Base-by-base conservation (phyloP, 1,284 basidiomycete genomes). In the Mycosarcoma maydis region DNA sequence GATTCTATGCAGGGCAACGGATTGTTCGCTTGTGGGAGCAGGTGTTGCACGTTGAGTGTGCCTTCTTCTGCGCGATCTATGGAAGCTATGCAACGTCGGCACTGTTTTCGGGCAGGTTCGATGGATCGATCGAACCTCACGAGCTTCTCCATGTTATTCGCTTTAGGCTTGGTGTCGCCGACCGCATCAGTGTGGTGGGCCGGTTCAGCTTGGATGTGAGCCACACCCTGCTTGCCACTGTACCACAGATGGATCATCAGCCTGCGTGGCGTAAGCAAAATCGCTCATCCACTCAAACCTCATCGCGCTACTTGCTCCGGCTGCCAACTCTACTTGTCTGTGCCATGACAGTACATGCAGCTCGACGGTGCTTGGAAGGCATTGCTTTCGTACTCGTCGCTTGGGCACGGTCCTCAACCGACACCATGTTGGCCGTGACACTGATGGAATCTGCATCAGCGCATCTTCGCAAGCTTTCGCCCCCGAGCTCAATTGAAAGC, bases 1-100 rank as follows among this genome's bases (percentile, higher is more conserved):
- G 38, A 2, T 33, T 41, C 6, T 58, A 41, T n/a, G 48, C 48
- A 6, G 48, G 48, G 17, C 42, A 41, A 23, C 56, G 56, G 6
- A 24, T 51, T 5, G 56, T 58, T 8, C 56, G 56, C 13, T 19
- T 51, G 8, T 58, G 56, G 56, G 56, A 51, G 32, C 48, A 58
- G 20, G 26, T 58, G 4, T 17, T 51, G 10, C 48, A 58, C 26
- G 36, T 41, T 26, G 56, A 58, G 32, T 58, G 56, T 29, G 36
- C 48, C 14, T 58, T 51, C n/a, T 17, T 32, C 29, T 41, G 29
- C n/a, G 20, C 30, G 19, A 26, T 51, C 1, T 36, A 41, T 22
- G 30, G 48, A 23, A 58, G 19, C 20, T 42, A 58, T 14, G 17
- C 26, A 20, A 58, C 43, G 3, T 51, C 48, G 10, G 43, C 37